Base-by-base conservation (phyloP, 441 rosid species). In the Capsella rubella region DNA sequence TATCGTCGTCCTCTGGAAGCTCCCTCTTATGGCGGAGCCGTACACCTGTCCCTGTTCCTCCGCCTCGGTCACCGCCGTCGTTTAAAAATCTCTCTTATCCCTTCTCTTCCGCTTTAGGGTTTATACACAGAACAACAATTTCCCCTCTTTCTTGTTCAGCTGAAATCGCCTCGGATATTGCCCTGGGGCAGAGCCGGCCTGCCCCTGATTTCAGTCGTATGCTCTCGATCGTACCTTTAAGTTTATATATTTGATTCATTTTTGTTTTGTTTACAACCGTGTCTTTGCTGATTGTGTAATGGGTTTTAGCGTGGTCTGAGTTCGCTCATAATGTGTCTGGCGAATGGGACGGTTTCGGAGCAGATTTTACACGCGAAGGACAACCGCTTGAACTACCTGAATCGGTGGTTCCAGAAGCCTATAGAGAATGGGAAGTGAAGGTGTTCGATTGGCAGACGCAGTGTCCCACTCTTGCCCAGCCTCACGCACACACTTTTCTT, bases 381-480 rank as follows among this genome's bases (percentile, higher is more conserved):
- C 52, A 60, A 42, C 96, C 99, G 7, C 71, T 84, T 39, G 97
- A 92, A 71, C 91, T 92, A 40, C 97, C 97, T 8, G 97, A 89
- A 67, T 76, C 79, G 27, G 96, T 88, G 12, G 99, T 95, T 55
- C 97, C 97, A 13, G 93, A 87, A 74, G 97, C 99, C 47, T 95
- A 69, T 50, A 84, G 94, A 69, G 97, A 95, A 67, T 95, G 99
- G 97, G 97, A 95, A 67, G 96, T 95, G 54, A 82, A 84, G 84
- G 96, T 95, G 72, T 88, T 85, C 55, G 98, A 95, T 79, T 92
- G 99, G 99, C 97, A 95, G 83, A 95, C 96, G 57, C 99, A 92
- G 64, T 92, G 97, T 76, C 95, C 97, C 8, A 90, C 97, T 34
- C 90, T 92, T 45, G 97, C 97, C 61, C 79, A 78, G 15, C 80